Conservation (phyloP, 2,329 filamentous ascomycete species). For the Fusarium sulawesiense region DNA sequence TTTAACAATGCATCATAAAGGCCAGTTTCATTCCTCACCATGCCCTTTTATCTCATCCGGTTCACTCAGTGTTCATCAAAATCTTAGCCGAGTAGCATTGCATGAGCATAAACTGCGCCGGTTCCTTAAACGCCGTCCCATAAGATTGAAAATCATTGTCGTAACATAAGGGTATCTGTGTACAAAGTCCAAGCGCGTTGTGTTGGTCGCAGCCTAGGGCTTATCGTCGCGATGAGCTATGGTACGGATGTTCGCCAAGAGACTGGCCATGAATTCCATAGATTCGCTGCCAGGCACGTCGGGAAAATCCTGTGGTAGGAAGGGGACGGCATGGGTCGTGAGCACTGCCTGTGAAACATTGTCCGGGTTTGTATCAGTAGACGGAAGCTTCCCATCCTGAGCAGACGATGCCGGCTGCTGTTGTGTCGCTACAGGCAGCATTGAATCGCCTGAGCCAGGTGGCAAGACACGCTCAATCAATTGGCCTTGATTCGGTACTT, state of each 20-base stretch:
- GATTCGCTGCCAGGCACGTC: conserved; percentile 58
- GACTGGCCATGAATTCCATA: conserved; percentile 63
- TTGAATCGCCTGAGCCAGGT: neutral
- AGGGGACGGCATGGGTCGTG: neutral
- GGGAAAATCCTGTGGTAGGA: conserved; percentile 51
- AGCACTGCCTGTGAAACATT: neutral
- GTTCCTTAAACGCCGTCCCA: conserved; percentile 30
- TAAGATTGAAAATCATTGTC: conserved; percentile 9
- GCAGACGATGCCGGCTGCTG: neutral
- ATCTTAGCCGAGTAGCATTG: conserved; percentile 7
- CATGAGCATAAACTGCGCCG: conserved; percentile 4
- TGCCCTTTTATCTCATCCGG: conserved; percentile 12
- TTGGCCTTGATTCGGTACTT: neutral
- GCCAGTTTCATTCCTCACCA: conserved; percentile 13
- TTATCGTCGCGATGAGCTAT: conserved; percentile 46
- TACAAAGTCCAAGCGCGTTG: neutral
- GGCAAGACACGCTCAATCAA: neutral
- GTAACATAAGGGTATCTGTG: conserved; percentile 20
- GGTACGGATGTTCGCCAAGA: conserved; percentile 63
- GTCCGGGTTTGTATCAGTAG: neutral
- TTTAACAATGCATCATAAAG: conserved; percentile 30
- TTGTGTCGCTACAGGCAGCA: neutral
- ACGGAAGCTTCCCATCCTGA: neutral
- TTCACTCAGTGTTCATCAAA: conserved; percentile 6
- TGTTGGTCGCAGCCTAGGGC: conserved; percentile 5